phyloP scores from a whole-genome alignment of 176 grass and related monocot genomes.

The Zea luxurians region DNA sequence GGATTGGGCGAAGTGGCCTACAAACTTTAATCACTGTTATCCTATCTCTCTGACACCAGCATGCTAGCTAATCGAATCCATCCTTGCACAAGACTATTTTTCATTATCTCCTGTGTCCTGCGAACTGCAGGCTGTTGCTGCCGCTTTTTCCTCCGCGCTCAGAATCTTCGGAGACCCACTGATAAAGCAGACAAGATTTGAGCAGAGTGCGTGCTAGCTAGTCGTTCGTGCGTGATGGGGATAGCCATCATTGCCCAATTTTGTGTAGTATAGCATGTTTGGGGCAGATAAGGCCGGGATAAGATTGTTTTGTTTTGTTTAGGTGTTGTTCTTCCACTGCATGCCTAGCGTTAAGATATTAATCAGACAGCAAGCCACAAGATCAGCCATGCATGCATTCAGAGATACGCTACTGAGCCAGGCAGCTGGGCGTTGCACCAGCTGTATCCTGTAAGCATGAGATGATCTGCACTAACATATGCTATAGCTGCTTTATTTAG shows the following conservation, averaged over 20 bases:
- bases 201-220: conserved; percentile 35
- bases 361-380: conserved; percentile 1
- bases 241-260: conserved; percentile 38
- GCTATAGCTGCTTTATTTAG: not conserved
- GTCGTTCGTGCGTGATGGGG: conserved; percentile 39
- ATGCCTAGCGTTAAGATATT: conserved; percentile 27
- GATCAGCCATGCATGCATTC: conserved; percentile 32
- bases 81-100: conserved; percentile 17
- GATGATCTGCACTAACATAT: conserved; percentile 9
- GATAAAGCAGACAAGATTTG: conserved; percentile 49
- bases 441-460: not conserved
- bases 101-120: conserved; percentile 44
- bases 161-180: conserved; percentile 48
- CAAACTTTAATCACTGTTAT: conserved; percentile 45
- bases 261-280: conserved; percentile 36
- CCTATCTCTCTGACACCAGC: conserved; percentile 31
- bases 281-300: conserved; percentile 48
- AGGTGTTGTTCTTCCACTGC: conserved; percentile 28
- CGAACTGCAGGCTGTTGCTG: conserved; percentile 20
- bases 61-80: conserved; percentile 43
- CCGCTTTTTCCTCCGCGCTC: conserved; percentile 25
- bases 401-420: conserved; percentile 1
- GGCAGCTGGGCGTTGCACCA: not conserved
- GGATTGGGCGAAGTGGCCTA: conserved; percentile 6
- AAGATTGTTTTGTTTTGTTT: conserved; percentile 56